phyloP scores from a whole-genome alignment of 2,329 filamentous ascomycete genomes.

The Akanthomyces muscarius region DNA sequence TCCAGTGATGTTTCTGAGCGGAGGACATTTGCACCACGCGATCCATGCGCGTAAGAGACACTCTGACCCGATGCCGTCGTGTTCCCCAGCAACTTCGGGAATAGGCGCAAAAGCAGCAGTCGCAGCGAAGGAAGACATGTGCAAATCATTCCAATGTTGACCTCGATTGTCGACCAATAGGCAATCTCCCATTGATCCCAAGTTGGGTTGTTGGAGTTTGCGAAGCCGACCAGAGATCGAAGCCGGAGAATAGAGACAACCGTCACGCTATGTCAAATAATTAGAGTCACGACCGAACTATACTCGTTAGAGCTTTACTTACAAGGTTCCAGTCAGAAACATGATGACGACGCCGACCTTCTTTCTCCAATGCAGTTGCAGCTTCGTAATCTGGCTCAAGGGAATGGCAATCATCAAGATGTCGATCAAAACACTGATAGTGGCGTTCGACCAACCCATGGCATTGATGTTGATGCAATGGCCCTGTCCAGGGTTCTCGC shows the following conservation, averaged over 20 bases:
- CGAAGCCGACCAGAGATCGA: conserved; percentile 21
- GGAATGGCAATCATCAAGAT: conserved; percentile 50
- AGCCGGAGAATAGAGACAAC: conserved; percentile 23
- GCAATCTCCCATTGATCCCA: conserved; percentile 21
- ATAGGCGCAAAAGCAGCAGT: conserved; percentile 21
- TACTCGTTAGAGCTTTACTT: conserved; percentile 20
- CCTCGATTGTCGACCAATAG: conserved; percentile 24
- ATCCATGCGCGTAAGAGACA: not conserved
- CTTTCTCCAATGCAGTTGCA: conserved; percentile 45
- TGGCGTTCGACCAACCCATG: conserved; percentile 48
- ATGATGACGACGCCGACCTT: conserved; percentile 47
- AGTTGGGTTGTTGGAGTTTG: conserved; percentile 21
- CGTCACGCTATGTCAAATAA: conserved; percentile 18
- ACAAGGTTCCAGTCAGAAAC: conserved; percentile 49
- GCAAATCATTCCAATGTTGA: conserved; percentile 25
- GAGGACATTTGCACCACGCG: not conserved
- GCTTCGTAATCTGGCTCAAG: conserved; percentile 38
- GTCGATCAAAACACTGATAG: conserved; percentile 50
- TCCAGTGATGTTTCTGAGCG: not conserved
- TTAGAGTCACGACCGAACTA: not conserved
- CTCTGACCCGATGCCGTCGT: not conserved
- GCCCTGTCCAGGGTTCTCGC: conserved; percentile 37
- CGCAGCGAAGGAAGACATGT: conserved; percentile 24
- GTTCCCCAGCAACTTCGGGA: conserved; percentile 20
- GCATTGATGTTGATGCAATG: conserved; percentile 47